Evolutionary conservation across 2,329 filamentous ascomycete species (phyloP).

Genomic region (Elsinoe arachidis): DNA sequence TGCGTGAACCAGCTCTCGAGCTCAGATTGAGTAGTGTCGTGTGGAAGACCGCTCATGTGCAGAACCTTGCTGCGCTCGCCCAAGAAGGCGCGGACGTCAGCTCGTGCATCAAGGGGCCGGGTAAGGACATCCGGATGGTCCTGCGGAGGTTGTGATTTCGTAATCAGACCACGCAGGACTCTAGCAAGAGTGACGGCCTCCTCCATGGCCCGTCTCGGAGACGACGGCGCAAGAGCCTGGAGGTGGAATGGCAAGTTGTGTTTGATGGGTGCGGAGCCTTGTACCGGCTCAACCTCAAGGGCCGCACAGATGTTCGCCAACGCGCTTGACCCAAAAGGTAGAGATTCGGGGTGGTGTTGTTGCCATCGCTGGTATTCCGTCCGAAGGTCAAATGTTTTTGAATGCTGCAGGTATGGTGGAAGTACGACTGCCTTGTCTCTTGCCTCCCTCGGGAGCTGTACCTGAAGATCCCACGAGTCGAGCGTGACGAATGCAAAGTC

Average conservation of each 20-base stretch:
- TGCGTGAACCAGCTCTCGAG: conserved; percentile 99
- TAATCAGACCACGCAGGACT: conserved; percentile 83
- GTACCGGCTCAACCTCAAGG: conserved; percentile 93
- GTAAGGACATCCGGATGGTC: conserved; percentile 93
- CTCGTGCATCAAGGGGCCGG: conserved; percentile 90
- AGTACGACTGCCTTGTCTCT: conserved; percentile 97
- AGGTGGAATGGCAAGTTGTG: conserved; percentile 97
- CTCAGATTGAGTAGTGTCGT: conserved; percentile 97
- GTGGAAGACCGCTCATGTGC: conserved; percentile 93
- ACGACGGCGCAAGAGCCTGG: conserved; percentile 89
- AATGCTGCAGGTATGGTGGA: conserved; percentile 94
- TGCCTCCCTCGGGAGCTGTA: conserved; percentile 93
- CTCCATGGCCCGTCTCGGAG: conserved; percentile 92
- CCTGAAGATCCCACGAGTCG: conserved; percentile 95
- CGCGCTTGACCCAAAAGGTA: conserved; percentile 92
- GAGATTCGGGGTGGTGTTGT: conserved; percentile 92
- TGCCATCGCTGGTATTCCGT: conserved; percentile 99
- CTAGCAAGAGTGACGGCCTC: conserved; percentile 90
- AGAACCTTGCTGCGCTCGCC: conserved; percentile 96
- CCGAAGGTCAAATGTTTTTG: conserved; percentile 89
- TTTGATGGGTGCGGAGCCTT: conserved; percentile 96
- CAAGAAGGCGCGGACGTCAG: conserved; percentile 91
- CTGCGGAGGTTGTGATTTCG: conserved; percentile 87
- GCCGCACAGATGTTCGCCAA: conserved; percentile 97
- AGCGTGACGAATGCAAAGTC: conserved; percentile 98